Evolutionary conservation across 257 asterid species (phyloP).

Genomic region (Penstemon eatonii): DNA sequence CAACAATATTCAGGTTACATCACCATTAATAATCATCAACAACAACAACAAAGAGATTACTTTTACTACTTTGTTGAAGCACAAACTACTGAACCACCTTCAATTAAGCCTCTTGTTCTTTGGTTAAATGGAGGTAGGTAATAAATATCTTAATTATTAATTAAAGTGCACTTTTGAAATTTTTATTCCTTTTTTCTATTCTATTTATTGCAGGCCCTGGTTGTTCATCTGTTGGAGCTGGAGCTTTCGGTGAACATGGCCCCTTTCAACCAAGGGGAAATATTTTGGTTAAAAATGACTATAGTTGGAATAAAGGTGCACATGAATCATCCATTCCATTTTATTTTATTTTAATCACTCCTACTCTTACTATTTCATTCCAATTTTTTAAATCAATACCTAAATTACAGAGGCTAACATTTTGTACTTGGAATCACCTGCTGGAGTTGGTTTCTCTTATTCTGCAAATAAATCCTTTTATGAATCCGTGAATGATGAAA

Average conservation of each 20-base stretch:
- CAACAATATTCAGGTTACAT: slow-evolving; percentile 53
- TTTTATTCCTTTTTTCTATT: too few species aligned
- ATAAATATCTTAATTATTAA: too few species aligned
- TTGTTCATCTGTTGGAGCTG: slow-evolving; percentile 43
- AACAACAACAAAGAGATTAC: slow-evolving; percentile 39
- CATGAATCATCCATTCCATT: background rate
- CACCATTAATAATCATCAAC: slow-evolving; percentile 33
- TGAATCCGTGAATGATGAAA: slow-evolving; percentile 41
- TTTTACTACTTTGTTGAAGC: slow-evolving; percentile 73
- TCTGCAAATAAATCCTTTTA: slow-evolving; percentile 51
- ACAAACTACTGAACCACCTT: slow-evolving; percentile 38
- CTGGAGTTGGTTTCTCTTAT: slow-evolving; percentile 62
- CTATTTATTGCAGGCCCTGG: too few species aligned
- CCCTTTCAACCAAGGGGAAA: slow-evolving; percentile 55
- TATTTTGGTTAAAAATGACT: slow-evolving; percentile 44
- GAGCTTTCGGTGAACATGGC: slow-evolving; percentile 63
- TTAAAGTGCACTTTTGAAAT: too few species aligned
- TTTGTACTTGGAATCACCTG: slow-evolving; percentile 60
- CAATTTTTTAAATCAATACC: background rate
- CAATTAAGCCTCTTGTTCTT: slow-evolving; percentile 64
- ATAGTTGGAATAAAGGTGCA: slow-evolving; percentile 63
- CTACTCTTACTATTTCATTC: background rate
- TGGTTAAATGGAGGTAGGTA: slow-evolving; percentile 88
- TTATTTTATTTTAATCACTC: too few species aligned
- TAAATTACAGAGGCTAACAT: slow-evolving; percentile 43